A percentile compares a stretch with the other conserved stretches of the same genome.
These are phyloP conservation scores for Favolaschia claudopus DNA, from an alignment of 768 basidiomycete species.

Conservation along the genomic window DNA sequence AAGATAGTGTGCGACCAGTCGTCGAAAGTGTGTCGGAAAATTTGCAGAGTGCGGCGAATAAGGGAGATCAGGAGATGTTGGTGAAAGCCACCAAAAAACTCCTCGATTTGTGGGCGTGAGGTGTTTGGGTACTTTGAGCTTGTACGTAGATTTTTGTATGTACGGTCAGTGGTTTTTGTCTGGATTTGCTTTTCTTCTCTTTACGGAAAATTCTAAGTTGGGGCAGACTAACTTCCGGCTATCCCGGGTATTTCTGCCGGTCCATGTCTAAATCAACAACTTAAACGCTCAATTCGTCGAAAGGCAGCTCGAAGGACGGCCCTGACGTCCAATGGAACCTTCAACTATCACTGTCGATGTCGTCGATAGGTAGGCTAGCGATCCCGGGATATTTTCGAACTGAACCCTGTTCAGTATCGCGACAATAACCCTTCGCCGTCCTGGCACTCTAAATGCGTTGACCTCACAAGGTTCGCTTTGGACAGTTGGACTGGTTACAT, in stretches of 20 bases:
- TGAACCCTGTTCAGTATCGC: no score
- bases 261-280: neutral
- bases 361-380: no score
- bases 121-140: neutral
- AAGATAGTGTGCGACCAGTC: constrained; percentile 56
- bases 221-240: no score
- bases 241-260: no score
- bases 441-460: constrained; percentile 66
- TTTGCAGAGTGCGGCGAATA: constrained; percentile 33
- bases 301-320: no score
- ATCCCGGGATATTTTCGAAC: no score
- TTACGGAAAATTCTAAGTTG: no score
- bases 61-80: constrained; percentile 53
- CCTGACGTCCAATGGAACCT: neutral
- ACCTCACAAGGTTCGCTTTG: constrained; percentile 55
- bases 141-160: neutral
- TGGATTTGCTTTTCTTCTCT: neutral
- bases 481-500: no score
- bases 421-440: constrained; percentile 72
- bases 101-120: constrained; percentile 48
- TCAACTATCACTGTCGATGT: constrained; percentile 53
- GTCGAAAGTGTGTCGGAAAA: constrained; percentile 57
- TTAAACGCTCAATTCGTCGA: no score
- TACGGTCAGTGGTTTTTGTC: neutral
- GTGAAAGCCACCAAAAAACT: constrained; percentile 48